These are phyloP conservation scores for Apocynum venetum DNA, from an alignment of 257 asterid species.

Conservation along the genomic window DNA sequence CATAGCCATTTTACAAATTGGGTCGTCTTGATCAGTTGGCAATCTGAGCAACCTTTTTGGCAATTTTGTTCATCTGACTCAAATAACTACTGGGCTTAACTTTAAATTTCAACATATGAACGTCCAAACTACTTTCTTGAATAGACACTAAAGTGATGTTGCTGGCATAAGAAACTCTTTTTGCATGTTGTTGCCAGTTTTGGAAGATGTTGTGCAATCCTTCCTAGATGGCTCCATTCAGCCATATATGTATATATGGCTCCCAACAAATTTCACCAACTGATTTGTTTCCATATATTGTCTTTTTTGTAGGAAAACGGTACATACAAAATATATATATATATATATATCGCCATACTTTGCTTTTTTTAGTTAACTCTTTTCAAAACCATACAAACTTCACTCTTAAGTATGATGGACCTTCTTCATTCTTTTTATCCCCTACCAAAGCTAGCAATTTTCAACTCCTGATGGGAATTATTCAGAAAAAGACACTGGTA, in stretches of 20 bases:
- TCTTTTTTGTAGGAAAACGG: not conserved
- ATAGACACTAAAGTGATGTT: not conserved
- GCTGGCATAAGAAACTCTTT: not conserved
- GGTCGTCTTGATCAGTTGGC: not conserved
- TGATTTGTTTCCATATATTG: conserved; percentile 14
- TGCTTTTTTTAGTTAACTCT: not conserved
- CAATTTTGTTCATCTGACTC: not conserved
- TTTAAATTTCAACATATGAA: not conserved
- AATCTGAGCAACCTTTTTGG: not conserved
- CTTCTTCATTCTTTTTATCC: conserved; percentile 8
- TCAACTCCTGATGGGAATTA: conserved; percentile 17
- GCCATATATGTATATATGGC: not conserved
- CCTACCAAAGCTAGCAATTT: conserved; percentile 9
- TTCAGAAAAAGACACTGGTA: conserved; percentile 1
- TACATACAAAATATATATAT: too few relatives aligned
- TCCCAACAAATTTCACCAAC: conserved; percentile 20
- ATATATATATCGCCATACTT: not conserved
- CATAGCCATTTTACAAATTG: not conserved
- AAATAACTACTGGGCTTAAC: not conserved
- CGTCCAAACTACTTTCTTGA: conserved; percentile 6
- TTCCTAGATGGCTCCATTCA: too few relatives aligned
- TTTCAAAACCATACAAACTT: conserved; percentile 4
- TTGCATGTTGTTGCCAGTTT: not conserved
- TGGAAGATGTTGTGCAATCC: not conserved
- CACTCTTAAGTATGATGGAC: conserved; percentile 3